These are phyloP conservation scores for Tulasnella sp. DNA, from an alignment of 768 basidiomycete species.

Conservation along the genomic window DNA sequence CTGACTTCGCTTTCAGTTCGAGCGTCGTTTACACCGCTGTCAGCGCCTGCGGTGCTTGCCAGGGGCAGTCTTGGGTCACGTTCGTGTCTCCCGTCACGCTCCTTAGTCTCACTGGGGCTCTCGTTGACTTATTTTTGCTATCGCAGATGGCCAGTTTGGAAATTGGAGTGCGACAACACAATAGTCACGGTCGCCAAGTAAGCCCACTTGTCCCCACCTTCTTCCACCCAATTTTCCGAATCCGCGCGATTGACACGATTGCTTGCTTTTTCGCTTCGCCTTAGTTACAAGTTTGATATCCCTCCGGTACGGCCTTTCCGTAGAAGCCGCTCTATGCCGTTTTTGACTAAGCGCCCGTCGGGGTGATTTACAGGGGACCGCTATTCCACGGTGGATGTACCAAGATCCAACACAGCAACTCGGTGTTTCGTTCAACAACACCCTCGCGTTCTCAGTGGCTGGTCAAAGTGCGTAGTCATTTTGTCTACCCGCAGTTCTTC, in stretches of 20 bases:
- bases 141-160: conserved; percentile 20
- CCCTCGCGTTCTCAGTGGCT: not conserved
- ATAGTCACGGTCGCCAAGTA: conserved; percentile 14
- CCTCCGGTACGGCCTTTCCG: conserved; percentile 19
- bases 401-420: conserved; percentile 16
- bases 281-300: conserved; percentile 16
- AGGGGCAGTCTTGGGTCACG: conserved; percentile 6
- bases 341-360: not conserved
- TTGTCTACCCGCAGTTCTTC: not conserved
- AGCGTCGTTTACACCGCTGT: conserved; percentile 5
- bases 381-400: conserved; percentile 21
- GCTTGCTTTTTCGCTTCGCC: not conserved
- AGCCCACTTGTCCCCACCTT: not conserved
- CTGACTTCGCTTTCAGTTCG: conserved; percentile 9
- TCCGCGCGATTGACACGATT: not conserved
- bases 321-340: not conserved
- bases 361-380: conserved; percentile 16
- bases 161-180: not conserved
- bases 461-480: not conserved
- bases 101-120: not conserved
- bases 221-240: not conserved
- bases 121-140: not conserved
- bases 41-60: conserved; percentile 22
- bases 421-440: conserved; percentile 16
- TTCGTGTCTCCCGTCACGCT: not conserved